Conservation (phyloP, 306 rosid genomes). For the Inga oerstediana region DNA sequence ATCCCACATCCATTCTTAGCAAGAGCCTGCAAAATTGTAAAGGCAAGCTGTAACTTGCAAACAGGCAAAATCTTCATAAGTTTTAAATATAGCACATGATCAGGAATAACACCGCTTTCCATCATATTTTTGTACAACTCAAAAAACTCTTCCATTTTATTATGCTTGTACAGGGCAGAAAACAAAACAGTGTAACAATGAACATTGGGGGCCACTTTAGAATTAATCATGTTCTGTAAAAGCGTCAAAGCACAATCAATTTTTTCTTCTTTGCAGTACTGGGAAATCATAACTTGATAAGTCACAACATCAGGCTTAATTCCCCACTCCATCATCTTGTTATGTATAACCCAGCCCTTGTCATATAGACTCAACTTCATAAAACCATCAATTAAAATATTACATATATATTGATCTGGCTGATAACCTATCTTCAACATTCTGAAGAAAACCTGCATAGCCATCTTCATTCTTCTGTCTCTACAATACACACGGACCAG, state of each 20-base stretch:
- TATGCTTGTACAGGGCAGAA: constrained; percentile 41
- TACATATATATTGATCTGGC: constrained; percentile 46
- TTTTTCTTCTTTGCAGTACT: constrained; percentile 41
- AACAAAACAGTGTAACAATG: constrained; percentile 48
- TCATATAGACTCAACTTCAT: constrained; percentile 41
- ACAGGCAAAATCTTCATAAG: constrained; percentile 36
- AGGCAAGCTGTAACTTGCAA: constrained; percentile 42
- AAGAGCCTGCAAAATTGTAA: constrained; percentile 37
- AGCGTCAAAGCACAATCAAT: constrained; percentile 39
- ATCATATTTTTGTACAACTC: constrained; percentile 39
- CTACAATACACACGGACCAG: constrained; percentile 44
- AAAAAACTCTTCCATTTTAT: constrained; percentile 29
- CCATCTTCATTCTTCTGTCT: constrained; percentile 49
- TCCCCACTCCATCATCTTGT: constrained; percentile 50
- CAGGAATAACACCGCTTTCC: constrained; percentile 46
- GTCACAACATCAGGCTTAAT: constrained; percentile 42
- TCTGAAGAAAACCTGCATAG: constrained; percentile 48
- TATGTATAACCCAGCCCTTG: constrained; percentile 45
- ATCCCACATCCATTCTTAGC: constrained; percentile 47
- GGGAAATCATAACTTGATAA: constrained; percentile 44
- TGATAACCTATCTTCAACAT: constrained; percentile 48
- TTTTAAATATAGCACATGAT: constrained; percentile 47
- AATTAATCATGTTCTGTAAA: constrained; percentile 36
- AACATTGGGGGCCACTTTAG: constrained; percentile 39
- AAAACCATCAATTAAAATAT: constrained; percentile 49